Base-by-base conservation (phyloP, 805 yeast species). In the Barnettozyma vustinii region DNA sequence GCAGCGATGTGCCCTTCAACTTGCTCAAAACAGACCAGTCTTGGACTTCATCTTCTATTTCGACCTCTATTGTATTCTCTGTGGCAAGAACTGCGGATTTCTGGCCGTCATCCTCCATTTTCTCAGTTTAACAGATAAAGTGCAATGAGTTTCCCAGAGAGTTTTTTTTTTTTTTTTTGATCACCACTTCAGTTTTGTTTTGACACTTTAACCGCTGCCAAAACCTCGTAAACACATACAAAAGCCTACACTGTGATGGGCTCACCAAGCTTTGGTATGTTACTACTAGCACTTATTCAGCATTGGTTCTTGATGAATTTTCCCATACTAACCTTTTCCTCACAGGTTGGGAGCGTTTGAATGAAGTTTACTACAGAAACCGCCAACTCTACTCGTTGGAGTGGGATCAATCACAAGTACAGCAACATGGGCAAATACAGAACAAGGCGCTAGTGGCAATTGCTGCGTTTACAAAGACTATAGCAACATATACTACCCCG, bases 341-440 rank as follows among this genome's bases (percentile, higher is more conserved):
- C 6, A n/a, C 41, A 52, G 76, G 75, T 40, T 90, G 97, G 97
- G 96, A 89, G 63, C 76, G 83, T 54, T 73, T 90, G 18, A 81
- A 79, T 47, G 80, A 81, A 63, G 84, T 80, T 9, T 87, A 77
- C 62, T 90, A 88, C 56, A 71, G 85, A 48, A 72, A 75, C 16
- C 65, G 83, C 47, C 75, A 79, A 18, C 82, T 86, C 48, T 83
- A 56, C 39, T 39, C 49, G 13, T 37, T 50, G 20, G 45, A 46
- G 23, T 46, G 52, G 52, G 46, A 50, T 20, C 36, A 20, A 32
- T 42, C 13, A 26, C 40, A 20, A 16, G 27, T 18, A 45, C 40
- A 35, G 30, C 46, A 40, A 39, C 19, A 27, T n/a, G 19, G 15
- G 20, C 42, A 36, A 30, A 19, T 25, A 25, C 32, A 40, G 21